Conservation (phyloP, 306 rosid species). For the Nissolia schottii region DNA sequence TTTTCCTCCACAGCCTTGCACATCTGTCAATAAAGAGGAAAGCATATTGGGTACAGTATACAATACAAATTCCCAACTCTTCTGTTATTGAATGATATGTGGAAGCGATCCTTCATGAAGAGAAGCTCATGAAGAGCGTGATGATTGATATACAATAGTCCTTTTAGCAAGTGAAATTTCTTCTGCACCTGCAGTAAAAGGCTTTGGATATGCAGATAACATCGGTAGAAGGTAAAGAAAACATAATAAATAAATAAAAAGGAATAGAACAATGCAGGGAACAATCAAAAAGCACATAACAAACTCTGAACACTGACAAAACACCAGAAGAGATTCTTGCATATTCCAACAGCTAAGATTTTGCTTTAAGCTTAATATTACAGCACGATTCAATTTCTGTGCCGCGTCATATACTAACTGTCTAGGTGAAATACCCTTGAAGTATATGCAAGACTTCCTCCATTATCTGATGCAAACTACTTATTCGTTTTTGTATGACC, state of each 20-base stretch:
- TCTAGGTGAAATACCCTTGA: constrained; percentile 13
- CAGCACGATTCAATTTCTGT: constrained; percentile 9
- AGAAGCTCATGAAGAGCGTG: neutral
- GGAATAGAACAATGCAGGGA: neutral
- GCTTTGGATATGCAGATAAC: neutral
- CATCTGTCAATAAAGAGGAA: constrained; percentile 54
- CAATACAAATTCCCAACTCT: neutral
- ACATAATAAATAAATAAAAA: no score
- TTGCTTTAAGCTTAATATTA: neutral
- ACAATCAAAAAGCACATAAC: neutral
- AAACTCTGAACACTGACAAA: neutral
- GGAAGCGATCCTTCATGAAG: neutral
- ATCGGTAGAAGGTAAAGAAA: neutral
- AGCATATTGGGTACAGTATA: constrained; percentile 1
- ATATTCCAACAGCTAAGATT: constrained; percentile 7
- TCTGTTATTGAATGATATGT: neutral
- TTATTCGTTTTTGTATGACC: neutral
- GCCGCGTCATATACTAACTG: neutral
- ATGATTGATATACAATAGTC: no score
- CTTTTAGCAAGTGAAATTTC: constrained; percentile 55
- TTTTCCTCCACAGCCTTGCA: constrained; percentile 63
- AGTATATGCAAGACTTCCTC: constrained; percentile 20
- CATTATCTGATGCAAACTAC: constrained; percentile 12
- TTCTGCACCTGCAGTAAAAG: constrained; percentile 57
- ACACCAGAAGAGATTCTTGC: constrained; percentile 13